Evolutionary conservation across 441 rosid genomes (phyloP), one percentile per base, ranked within the genome.

Genomic region (Capsella rubella): DNA sequence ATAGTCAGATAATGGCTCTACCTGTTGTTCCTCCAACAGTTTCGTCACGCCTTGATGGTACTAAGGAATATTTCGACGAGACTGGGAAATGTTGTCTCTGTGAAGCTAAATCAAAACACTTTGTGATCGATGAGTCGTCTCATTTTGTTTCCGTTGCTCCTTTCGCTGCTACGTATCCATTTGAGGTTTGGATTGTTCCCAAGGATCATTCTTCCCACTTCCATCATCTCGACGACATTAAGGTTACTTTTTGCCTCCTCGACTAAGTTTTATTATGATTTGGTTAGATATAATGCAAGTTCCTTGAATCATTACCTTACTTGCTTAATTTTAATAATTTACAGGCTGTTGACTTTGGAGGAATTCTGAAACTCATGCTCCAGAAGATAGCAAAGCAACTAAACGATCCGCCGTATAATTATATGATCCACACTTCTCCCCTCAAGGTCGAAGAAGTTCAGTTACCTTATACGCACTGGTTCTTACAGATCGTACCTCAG

Each of bases 381-480:
- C 84, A 74, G 67, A 92, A 90, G 83, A 82, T 92, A 43, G 76
- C 80, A 16, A 51, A 69, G 56, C 97, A 90, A 46, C 74, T 92
- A 76, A 85, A 95, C 9, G 79, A 84, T 12, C 96, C 89, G 0
- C 97, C 93, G 0, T 93, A 85, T 83, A 93, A 93, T 74, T 90
- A 86, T 74, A 92, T 91, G 98, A 92, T 92, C 75, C 99, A 92
- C 25, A 87, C 93, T 45, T 84, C 96, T 69, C 97, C 96, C 0
- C 79, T 88, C 39, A 74, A 81, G 53, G 76, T 79, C 43, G 60
- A 79, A 0, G 78, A 74, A 18, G 79, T 85, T 0, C 82, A 86
- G 40, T 75, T 83, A 71, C 80, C 77, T 5, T 92, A 87, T 53
- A 43, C 73, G 47, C 96, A 95, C 75, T 95, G 98, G 99, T 90